Base-by-base conservation (phyloP, 305 asterid species). In the Nicotiana rustica region DNA sequence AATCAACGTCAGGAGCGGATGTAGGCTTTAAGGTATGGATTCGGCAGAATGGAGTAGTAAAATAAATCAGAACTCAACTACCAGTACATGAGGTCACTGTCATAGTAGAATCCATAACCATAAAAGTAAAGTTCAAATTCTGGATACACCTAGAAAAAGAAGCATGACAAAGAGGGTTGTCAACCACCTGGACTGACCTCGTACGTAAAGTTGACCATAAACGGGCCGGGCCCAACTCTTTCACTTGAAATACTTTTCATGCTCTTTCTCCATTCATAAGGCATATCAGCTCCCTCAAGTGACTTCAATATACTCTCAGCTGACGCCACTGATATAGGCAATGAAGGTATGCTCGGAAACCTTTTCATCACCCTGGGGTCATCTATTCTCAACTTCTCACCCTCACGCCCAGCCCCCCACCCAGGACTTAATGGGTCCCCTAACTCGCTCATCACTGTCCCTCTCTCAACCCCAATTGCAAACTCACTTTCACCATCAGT, bases 371-470 rank as follows among this genome's bases (percentile, higher is more conserved):
- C 96, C 25, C 77, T 65, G 17, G 88, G 90, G 82, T 93, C 97
- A 68, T 85, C 81, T 10, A 85, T 70, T 44, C 83, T 85, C 57
- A 96, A 89, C 67, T 84, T 91, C 89, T 96, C 98, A 15, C 95
- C 95, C 18, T 85, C 90, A 5, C 81, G 55, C 69, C 92, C 94
- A 38, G 94, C 91, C 97, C 98, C 92, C 98, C 99, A 96, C 10
- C 95, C 97, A 9, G 99, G 98, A 84, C 84, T 96, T 35, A 94
- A 90, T 73, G 99, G 98, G 93, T 96, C 99, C 89, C 98, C 99
- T 79, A 93, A 67, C 6, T 96, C 98, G 47, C 87, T 87, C 97
- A 94, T 88, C 65, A 93, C 98, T 1, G 98, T 94, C 85, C 98
- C 99, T 86, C 98, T 91, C 87, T 96, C 98, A 38, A 96, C 93